A percentile compares a stretch with the other conserved stretches of the same genome.
phyloP scores from a whole-genome alignment of 75 land plant species.

The Selaginella moellendorffii region DNA sequence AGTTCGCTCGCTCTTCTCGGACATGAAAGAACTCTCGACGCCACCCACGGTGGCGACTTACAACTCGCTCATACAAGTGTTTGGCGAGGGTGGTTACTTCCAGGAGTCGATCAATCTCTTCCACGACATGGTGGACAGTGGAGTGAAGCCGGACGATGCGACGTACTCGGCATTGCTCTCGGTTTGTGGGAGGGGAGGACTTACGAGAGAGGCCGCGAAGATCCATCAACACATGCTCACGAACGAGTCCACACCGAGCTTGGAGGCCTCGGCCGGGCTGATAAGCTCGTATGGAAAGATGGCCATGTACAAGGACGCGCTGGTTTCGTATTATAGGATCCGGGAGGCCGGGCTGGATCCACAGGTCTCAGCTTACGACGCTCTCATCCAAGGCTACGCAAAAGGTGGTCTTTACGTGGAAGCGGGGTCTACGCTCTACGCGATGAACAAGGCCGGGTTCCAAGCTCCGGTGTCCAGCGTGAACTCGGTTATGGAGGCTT shows the following conservation, averaged over 20 bases:
- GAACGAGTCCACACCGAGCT: no score
- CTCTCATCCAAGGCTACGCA: slow-evolving; percentile 54
- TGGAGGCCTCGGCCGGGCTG: no score
- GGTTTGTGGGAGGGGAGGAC: slow-evolving; percentile 90
- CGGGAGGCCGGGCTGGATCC: slow-evolving; percentile 55
- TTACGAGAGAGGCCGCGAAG: slow-evolving; percentile 56
- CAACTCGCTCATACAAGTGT: slow-evolving; percentile 70
- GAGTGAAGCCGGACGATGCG: slow-evolving; percentile 69
- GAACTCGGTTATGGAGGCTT: slow-evolving; percentile 84
- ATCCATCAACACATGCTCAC: slow-evolving; percentile 57
- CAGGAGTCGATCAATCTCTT: slow-evolving; percentile 88
- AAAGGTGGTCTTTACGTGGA: slow-evolving; percentile 77
- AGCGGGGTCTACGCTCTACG: slow-evolving; percentile 26
- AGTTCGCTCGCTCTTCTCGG: slow-evolving; percentile 64
- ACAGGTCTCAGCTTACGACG: slow-evolving; percentile 48
- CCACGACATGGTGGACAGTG: slow-evolving; percentile 81
- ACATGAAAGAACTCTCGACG: slow-evolving; percentile 81
- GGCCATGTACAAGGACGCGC: slow-evolving; percentile 73
- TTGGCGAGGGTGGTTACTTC: slow-evolving; percentile 91
- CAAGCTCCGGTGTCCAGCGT: slow-evolving; percentile 34
- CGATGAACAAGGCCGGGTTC: slow-evolving; percentile 51
- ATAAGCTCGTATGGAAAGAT: slow-evolving; percentile 81
- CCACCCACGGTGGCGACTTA: slow-evolving; percentile 78
- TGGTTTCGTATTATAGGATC: slow-evolving; percentile 72
- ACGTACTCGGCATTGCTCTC: slow-evolving; percentile 64